phyloP scores from a whole-genome alignment of 2,329 filamentous ascomycete species.

The Cordyceps cateniannulata region DNA sequence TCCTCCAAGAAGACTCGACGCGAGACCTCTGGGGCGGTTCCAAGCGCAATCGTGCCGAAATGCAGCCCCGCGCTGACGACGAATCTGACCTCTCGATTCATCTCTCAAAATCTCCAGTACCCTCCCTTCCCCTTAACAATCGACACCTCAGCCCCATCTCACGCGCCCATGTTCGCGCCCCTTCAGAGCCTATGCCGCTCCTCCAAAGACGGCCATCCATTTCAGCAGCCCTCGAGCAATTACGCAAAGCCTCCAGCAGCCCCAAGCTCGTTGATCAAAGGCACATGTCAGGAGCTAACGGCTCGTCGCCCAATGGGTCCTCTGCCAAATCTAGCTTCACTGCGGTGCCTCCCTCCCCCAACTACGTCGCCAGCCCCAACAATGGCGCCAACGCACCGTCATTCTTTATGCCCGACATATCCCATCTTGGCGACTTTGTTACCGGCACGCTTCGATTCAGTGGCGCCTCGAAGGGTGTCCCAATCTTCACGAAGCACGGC shows the following conservation, averaged over 20 bases:
- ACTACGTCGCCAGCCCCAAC: conserved; percentile 28
- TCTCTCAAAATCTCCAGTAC: conserved; percentile 33
- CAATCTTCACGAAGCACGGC: conserved; percentile 49
- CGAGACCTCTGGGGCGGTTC: conserved; percentile 34
- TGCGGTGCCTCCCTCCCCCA: conserved; percentile 34
- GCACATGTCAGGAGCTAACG: conserved; percentile 19
- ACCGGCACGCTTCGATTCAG: conserved; percentile 48
- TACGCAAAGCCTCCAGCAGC: conserved; percentile 30
- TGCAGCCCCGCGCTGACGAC: conserved; percentile 49
- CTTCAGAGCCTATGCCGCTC: conserved; percentile 22
- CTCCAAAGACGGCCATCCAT: conserved; percentile 24
- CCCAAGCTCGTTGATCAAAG: conserved; percentile 21
- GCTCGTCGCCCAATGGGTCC: conserved; percentile 31
- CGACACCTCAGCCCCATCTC: conserved; percentile 33
- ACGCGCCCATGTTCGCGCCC: conserved; percentile 27
- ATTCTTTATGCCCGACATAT: conserved; percentile 48
- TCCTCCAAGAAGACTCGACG: conserved; percentile 34
- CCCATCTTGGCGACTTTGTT: conserved; percentile 50
- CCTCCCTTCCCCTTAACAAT: conserved; percentile 22
- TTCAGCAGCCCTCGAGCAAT: conserved; percentile 27
- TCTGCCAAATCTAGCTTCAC: conserved; percentile 36
- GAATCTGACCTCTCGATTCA: conserved; percentile 44
- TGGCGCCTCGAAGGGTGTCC: conserved; percentile 44
- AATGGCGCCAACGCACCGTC: conserved; percentile 40
- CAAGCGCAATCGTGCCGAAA: conserved; percentile 39